Base-by-base conservation (phyloP, 2,329 filamentous ascomycete species). In the Colletotrichum higginsianum region DNA sequence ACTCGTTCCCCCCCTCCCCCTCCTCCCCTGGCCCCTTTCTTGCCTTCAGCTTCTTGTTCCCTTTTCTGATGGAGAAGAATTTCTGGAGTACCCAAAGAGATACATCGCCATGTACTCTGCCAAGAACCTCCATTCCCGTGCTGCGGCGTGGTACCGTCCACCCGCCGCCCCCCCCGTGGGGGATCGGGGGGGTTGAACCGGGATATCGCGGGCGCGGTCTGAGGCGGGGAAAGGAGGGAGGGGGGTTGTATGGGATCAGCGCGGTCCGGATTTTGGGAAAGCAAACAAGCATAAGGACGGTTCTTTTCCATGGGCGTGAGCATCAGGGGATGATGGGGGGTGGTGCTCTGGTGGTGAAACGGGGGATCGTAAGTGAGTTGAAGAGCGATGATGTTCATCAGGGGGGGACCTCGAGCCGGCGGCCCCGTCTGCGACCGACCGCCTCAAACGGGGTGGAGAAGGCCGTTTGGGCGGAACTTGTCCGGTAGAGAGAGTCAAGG, bases 401-500 rank as follows among this genome's bases (percentile, higher is more conserved):
- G 26, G 26, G 26, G 26, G 26, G 55, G 18, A 42, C 15, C 46
- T 49, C 21, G 46, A 57, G 13, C 21, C 57, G 57, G 57, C 30
- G 30, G 30, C 38, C 49, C 61, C 46, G 47, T 6, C 38, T 18
- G 8, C 12, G 47, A 40, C 46, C 60, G 60, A 30, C 61, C 23
- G 38, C 49, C 61, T 55, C 49, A 44, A 38, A 56, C 61, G 61
- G 61, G 61, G 61, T 46, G 61, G 61, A 6, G 61, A 46, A 18
- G 23, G 38, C 50, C 26, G 50, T 47, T 30, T 30, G 15, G 23
- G 30, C 61, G 61, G 61, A 57, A 38, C 49, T 64, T 47, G 50
- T 64, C 50, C 40, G 61, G 23, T 16, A 12, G 47, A 46, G 38
- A 46, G 38, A 46, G 2, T 26, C 35, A 12, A 46, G n/a, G 2